phyloP scores from a whole-genome alignment of 768 basidiomycete genomes.

The Suillus discolor region DNA sequence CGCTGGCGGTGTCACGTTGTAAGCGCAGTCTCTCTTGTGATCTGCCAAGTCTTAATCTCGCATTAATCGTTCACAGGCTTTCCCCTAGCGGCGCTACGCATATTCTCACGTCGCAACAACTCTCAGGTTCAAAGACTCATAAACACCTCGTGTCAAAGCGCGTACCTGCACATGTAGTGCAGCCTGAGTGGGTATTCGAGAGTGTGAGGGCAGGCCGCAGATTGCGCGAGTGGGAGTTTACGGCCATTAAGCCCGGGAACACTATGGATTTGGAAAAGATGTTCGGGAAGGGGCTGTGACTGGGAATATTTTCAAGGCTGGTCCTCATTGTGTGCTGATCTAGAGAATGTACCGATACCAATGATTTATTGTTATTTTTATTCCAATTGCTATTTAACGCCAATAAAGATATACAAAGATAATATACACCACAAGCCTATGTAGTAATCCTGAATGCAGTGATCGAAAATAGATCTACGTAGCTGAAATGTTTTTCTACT shows the following conservation, averaged over 20 bases:
- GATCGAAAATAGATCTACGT: neutral
- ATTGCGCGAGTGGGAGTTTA: slow-evolving; percentile 61
- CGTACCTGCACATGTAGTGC: slow-evolving; percentile 61
- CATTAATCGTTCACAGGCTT: slow-evolving; percentile 38
- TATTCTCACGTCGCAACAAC: slow-evolving; percentile 71
- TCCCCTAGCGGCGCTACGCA: slow-evolving; percentile 71
- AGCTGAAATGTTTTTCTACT: neutral
- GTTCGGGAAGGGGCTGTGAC: slow-evolving; percentile 17
- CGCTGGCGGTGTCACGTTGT: slow-evolving; percentile 72
- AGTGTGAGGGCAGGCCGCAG: slow-evolving; percentile 63
- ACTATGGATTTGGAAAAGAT: slow-evolving; percentile 43
- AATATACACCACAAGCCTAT: neutral
- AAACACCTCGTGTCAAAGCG: slow-evolving; percentile 56
- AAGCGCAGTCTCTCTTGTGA: slow-evolving; percentile 24
- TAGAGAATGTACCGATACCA: slow-evolving; percentile 1
- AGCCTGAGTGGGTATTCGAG: slow-evolving; percentile 75
- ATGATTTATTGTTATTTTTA: slow-evolving; percentile 2
- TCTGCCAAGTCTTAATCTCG: neutral
- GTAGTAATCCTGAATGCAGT: neutral
- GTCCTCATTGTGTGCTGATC: neutral
- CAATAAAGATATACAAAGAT: neutral
- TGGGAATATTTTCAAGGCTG: neutral
- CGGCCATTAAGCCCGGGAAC: slow-evolving; percentile 43
- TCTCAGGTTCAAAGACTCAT: slow-evolving; percentile 75
- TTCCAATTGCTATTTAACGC: neutral